Percentiles rank a stretch among this genome's conserved stretches.
phyloP scores from a whole-genome alignment of 139 green algal genomes.

The Medakamo hakoo region DNA sequence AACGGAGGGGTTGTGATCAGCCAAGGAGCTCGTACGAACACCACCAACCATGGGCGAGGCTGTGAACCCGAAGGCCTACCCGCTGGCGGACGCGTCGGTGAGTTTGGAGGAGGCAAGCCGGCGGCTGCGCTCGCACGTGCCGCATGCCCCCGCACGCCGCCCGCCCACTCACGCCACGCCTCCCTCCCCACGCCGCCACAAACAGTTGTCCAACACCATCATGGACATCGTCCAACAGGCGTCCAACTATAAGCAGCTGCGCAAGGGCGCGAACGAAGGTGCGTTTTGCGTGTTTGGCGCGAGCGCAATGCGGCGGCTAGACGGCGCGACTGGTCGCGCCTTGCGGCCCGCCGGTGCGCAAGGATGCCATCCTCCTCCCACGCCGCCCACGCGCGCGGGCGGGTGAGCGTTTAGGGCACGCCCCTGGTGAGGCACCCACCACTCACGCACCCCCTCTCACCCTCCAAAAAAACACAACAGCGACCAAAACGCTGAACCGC shows the following conservation, averaged over 20 bases:
- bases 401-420: too few relatives aligned
- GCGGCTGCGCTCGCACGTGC: neutral
- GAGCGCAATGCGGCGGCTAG: too few relatives aligned
- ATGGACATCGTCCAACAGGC: constrained; percentile 98
- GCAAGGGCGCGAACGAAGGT: constrained; percentile 98
- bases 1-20: constrained; percentile 54
- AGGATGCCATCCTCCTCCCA: too few relatives aligned
- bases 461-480: too few relatives aligned
- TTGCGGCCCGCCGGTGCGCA: too few relatives aligned
- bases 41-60: constrained; percentile 56
- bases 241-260: constrained; percentile 98
- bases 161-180: neutral
- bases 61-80: constrained; percentile 99
- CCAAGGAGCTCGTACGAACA: too few relatives aligned
- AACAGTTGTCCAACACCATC: constrained; percentile 93
- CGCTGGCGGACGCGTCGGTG: constrained; percentile 66
- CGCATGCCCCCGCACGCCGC: neutral
- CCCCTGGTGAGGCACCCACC: too few relatives aligned
- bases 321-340: too few relatives aligned
- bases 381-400: too few relatives aligned
- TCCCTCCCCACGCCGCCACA: too few relatives aligned
- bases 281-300: constrained; percentile 15
- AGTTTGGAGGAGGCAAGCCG: neutral
- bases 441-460: too few relatives aligned
- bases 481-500: constrained; percentile 85